These are phyloP conservation scores for Populus nigra DNA, from an alignment of 345 rosid species.

Conservation along the genomic window DNA sequence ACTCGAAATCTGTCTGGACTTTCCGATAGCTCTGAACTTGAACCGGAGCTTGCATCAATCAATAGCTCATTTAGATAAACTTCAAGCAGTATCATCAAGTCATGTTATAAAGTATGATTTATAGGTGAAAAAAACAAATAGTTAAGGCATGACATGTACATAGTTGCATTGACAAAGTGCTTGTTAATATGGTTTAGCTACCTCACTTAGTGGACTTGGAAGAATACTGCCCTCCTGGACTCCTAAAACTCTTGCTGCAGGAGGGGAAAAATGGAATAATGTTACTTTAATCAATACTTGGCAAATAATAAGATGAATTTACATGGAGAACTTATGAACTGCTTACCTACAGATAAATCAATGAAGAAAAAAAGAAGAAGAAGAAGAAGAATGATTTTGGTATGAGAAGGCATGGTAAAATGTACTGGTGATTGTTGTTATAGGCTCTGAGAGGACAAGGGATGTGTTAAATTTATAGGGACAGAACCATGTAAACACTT, in stretches of 20 bases:
- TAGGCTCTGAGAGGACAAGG: background rate
- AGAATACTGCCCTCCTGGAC: constrained; percentile 1
- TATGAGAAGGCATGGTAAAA: constrained; percentile 17
- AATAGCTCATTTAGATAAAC: background rate
- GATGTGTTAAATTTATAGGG: constrained; percentile 33
- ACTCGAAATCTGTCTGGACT: background rate
- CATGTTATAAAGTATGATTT: background rate
- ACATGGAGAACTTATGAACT: background rate
- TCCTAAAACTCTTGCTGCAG: constrained; percentile 21
- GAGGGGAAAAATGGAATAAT: background rate
- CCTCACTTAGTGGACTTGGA: constrained; percentile 18
- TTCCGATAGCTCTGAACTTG: background rate
- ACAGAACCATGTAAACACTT: constrained; percentile 1
- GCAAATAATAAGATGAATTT: background rate
- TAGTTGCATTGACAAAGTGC: background rate
- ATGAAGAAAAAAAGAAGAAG: constrained; percentile 21
- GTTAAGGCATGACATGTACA: background rate
- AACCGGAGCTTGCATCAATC: background rate
- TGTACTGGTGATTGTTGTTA: background rate
- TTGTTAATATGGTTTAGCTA: background rate
- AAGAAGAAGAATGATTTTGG: constrained; percentile 20
- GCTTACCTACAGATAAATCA: constrained; percentile 24
- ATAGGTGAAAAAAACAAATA: background rate
- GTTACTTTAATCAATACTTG: background rate
- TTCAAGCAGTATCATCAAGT: background rate